These are phyloP conservation scores for Dicorynia guianensis DNA, from an alignment of 306 rosid genomes.

Conservation along the genomic window DNA sequence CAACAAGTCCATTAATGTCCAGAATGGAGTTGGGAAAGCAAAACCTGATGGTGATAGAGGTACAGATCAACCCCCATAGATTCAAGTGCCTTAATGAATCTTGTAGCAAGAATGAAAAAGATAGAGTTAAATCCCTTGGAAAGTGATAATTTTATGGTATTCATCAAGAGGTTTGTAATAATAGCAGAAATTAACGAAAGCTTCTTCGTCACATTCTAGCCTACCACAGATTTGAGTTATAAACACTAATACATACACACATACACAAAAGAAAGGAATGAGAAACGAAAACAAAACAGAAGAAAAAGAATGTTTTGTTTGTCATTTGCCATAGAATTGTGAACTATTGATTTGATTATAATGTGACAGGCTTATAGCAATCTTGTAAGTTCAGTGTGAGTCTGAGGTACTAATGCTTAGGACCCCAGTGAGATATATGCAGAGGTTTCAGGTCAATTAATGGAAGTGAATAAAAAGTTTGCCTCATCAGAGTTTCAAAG, in stretches of 20 bases:
- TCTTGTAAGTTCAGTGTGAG: background rate
- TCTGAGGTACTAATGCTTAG: background rate
- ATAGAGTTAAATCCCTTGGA: background rate
- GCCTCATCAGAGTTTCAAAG: background rate
- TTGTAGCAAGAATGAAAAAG: background rate
- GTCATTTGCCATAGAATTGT: background rate
- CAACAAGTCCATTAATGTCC: background rate
- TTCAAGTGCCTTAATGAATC: background rate
- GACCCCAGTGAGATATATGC: background rate
- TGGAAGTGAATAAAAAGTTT: background rate
- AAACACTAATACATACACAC: background rate
- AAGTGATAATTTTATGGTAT: background rate
- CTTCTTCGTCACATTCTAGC: background rate
- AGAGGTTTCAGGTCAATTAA: slow-evolving; percentile 3
- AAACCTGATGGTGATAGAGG: background rate
- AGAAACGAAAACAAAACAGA: no score
- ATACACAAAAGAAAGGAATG: no score
- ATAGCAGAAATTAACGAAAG: background rate
- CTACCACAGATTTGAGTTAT: background rate
- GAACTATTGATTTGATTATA: background rate
- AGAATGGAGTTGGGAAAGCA: background rate
- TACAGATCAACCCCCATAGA: background rate
- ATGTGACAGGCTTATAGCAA: no score
- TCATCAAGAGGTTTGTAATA: background rate
- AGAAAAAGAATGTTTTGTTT: no score